A percentile compares a stretch with the other conserved stretches of the same genome.
These are phyloP conservation scores for Deinandra increscens DNA, from an alignment of 129 eudicot species.

Conservation along the genomic window DNA sequence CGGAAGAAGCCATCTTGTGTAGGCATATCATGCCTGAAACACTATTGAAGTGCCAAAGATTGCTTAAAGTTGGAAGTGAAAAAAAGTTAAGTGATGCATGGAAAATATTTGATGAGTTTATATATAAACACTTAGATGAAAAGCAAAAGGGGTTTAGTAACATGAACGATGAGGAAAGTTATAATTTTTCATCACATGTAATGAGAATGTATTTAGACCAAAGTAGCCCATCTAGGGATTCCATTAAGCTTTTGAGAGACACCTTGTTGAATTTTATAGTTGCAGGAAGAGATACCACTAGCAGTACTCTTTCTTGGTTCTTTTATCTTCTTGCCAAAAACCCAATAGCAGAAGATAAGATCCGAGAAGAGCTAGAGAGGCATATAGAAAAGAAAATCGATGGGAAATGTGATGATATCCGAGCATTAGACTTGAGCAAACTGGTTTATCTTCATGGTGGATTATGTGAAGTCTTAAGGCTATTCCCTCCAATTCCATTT, in stretches of 20 bases:
- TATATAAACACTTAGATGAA: neutral
- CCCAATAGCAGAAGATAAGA: too few species aligned
- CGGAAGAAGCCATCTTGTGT: conserved; percentile 31
- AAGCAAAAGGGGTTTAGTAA: neutral
- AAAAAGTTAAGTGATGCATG: conserved; percentile 3
- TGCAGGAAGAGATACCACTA: too few species aligned
- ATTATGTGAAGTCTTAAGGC: too few species aligned
- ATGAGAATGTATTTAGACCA: neutral
- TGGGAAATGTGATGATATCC: too few species aligned
- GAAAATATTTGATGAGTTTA: neutral
- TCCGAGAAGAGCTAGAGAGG: too few species aligned
- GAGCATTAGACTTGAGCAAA: too few species aligned
- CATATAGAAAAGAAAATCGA: too few species aligned
- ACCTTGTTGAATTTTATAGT: too few species aligned
- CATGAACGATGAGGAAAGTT: neutral
- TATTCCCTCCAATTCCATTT: too few species aligned
- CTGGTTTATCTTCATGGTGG: too few species aligned
- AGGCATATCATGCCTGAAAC: conserved; percentile 45
- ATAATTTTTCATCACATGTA: neutral
- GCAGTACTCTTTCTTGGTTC: too few species aligned
- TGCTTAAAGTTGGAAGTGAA: neutral
- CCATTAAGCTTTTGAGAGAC: too few species aligned
- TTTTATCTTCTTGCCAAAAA: neutral
- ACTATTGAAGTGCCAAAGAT: conserved; percentile 11
- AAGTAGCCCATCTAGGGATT: neutral